phyloP scores from a whole-genome alignment of 306 rosid species.

The Cucurbita argyrosperma region DNA sequence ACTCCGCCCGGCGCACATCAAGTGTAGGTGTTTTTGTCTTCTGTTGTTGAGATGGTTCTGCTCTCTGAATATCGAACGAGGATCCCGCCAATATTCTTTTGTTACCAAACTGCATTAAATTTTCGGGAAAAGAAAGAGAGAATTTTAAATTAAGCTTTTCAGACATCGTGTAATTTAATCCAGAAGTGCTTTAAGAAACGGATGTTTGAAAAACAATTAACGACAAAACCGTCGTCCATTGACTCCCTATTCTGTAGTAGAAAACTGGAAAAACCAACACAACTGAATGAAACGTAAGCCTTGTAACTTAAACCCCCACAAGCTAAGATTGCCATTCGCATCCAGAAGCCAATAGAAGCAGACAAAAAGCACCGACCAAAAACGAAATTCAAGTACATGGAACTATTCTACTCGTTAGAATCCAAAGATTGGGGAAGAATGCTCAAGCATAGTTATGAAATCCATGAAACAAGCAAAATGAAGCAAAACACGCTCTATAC shows the following conservation, averaged over 20 bases:
- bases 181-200: not conserved
- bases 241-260: not conserved
- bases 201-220: not conserved
- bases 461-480: not conserved
- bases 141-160: not conserved
- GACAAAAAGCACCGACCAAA: not conserved
- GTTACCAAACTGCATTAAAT: constrained; percentile 56
- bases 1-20: constrained; percentile 60
- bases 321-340: not conserved
- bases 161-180: not conserved
- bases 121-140: not conserved
- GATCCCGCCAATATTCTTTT: constrained; percentile 79
- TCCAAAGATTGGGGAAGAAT: not conserved
- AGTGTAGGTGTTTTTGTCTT: constrained; percentile 23
- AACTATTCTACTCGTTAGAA: not conserved
- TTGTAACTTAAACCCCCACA: not conserved
- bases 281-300: not conserved
- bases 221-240: not conserved
- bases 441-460: not conserved
- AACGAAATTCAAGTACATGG: not conserved
- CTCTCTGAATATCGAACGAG: constrained; percentile 50
- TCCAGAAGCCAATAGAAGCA: not conserved
- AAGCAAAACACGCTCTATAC: not conserved
- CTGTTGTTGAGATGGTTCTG: constrained; percentile 56
- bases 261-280: not conserved